Conservation (phyloP, 2,329 filamentous ascomycete species). For the Parafenestella ontariensis region DNA sequence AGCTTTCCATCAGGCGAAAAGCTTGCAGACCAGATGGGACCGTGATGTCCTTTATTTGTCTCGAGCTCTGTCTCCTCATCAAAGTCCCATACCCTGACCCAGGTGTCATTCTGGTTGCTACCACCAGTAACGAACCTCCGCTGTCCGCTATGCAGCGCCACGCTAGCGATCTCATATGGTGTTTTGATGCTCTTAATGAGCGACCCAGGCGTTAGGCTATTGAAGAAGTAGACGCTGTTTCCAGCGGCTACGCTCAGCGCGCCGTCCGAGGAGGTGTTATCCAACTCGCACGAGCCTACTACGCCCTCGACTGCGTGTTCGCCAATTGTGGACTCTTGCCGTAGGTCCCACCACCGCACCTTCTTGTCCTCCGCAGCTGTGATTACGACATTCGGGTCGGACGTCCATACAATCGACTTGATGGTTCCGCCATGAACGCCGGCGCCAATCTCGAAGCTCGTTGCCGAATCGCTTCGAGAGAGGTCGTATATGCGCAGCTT, state of each 20-base stretch:
- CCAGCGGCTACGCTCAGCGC: conserved; percentile 92
- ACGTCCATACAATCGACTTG: conserved; percentile 95
- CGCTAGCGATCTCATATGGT: conserved; percentile 86
- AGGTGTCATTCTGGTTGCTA: conserved; percentile 78
- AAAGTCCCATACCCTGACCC: conserved; percentile 94
- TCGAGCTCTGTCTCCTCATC: conserved; percentile 85
- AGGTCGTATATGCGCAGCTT: conserved; percentile 94
- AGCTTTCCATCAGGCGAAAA: conserved; percentile 96
- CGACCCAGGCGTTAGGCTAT: conserved; percentile 71
- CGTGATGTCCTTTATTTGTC: conserved; percentile 95
- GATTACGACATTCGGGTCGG: conserved; percentile 84
- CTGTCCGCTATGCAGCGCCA: conserved; percentile 82
- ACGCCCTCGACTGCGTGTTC: conserved; percentile 81
- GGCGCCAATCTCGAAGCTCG: conserved; percentile 84
- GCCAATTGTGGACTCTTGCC: conserved; percentile 75
- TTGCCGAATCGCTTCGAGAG: conserved; percentile 61
- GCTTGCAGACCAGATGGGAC: conserved; percentile 93
- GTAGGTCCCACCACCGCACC: conserved; percentile 92
- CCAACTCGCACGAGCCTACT: conserved; percentile 89
- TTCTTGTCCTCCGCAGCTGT: conserved; percentile 92
- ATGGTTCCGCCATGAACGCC: conserved; percentile 86
- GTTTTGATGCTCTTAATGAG: conserved; percentile 81
- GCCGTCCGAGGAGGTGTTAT: conserved; percentile 68
- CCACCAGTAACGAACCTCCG: conserved; percentile 89
- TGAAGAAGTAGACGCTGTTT: conserved; percentile 92